These are phyloP conservation scores for Clarireedia hainanense DNA, from an alignment of 2,329 filamentous ascomycete species.

Conservation along the genomic window DNA sequence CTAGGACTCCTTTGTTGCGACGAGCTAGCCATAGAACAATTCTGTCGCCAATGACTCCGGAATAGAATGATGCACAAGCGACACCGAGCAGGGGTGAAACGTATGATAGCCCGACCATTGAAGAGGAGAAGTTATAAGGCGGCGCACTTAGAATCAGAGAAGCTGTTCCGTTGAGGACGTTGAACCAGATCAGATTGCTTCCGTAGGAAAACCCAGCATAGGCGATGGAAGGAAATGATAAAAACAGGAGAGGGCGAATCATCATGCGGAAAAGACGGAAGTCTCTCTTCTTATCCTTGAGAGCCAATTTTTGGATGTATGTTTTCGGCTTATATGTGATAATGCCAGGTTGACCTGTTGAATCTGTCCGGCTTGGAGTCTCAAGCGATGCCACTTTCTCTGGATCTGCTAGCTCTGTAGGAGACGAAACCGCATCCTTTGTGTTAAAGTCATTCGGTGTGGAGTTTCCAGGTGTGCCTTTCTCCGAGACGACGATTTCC, in stretches of 20 bases:
- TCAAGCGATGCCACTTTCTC: slow-evolving; percentile 10
- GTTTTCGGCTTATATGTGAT: slow-evolving; percentile 18
- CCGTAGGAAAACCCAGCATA: slow-evolving; percentile 32
- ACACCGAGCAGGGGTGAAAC: slow-evolving; percentile 26
- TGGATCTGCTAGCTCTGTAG: slow-evolving; percentile 9
- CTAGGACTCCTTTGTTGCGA: slow-evolving; percentile 33
- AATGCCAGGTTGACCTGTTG: background rate
- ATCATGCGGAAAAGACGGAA: slow-evolving; percentile 28
- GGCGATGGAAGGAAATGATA: slow-evolving; percentile 29
- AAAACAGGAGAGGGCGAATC: slow-evolving; percentile 24
- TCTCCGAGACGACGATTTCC: slow-evolving; percentile 6
- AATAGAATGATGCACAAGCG: slow-evolving; percentile 23
- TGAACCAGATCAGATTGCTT: slow-evolving; percentile 31
- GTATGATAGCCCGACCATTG: slow-evolving; percentile 30
- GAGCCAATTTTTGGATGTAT: slow-evolving; percentile 22
- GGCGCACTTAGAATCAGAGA: slow-evolving; percentile 26
- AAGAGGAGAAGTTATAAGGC: slow-evolving; percentile 31
- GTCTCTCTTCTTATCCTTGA: slow-evolving; percentile 20
- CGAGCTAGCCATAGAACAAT: slow-evolving; percentile 32
- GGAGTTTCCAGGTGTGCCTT: slow-evolving; percentile 6
- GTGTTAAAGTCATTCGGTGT: slow-evolving; percentile 10
- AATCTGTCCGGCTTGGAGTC: background rate
- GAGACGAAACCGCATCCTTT: background rate
- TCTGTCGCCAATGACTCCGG: slow-evolving; percentile 26
- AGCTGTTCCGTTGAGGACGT: slow-evolving; percentile 31